phyloP scores from a whole-genome alignment of 2,329 filamentous ascomycete genomes.

The Fusarium nurragi region DNA sequence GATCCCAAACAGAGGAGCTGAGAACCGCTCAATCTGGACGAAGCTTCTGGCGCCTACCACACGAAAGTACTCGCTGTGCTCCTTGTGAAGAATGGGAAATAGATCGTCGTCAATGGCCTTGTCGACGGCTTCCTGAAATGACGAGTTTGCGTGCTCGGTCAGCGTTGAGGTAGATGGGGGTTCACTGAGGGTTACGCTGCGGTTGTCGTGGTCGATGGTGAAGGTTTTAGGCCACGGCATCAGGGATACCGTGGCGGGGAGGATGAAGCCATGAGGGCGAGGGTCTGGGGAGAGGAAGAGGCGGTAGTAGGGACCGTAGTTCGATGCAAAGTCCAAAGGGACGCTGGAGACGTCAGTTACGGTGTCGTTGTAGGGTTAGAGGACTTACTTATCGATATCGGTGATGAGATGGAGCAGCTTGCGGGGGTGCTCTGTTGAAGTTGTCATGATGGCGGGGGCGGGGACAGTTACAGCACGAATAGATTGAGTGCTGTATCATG shows the following conservation, averaged over 20 bases:
- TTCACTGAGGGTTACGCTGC: slow-evolving; percentile 47
- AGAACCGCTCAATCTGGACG: slow-evolving; percentile 67
- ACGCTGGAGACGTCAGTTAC: slow-evolving; percentile 50
- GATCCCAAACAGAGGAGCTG: slow-evolving; percentile 72
- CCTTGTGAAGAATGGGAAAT: slow-evolving; percentile 52
- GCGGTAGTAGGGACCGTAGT: slow-evolving; percentile 54
- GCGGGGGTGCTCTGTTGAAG: slow-evolving; percentile 27
- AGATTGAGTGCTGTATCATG: background rate
- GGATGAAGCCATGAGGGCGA: slow-evolving; percentile 61
- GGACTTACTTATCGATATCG: slow-evolving; percentile 55
- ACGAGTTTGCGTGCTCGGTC: slow-evolving; percentile 48
- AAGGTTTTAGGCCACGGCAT: slow-evolving; percentile 60
- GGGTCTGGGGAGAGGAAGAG: slow-evolving; percentile 57
- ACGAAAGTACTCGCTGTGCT: slow-evolving; percentile 56
- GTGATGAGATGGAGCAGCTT: slow-evolving; percentile 52
- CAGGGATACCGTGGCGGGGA: slow-evolving; percentile 54
- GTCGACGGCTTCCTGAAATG: slow-evolving; percentile 54
- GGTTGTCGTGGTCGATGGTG: slow-evolving; percentile 46
- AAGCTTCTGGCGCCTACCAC: slow-evolving; percentile 51
- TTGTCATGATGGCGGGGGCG: slow-evolving; percentile 22
- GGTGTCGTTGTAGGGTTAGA: background rate
- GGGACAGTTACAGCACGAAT: background rate
- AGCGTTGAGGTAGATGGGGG: slow-evolving; percentile 39
- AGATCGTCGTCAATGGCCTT: slow-evolving; percentile 49
- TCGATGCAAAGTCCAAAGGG: slow-evolving; percentile 55